Evolutionary conservation across 1,284 basidiomycete species (phyloP).

Genomic region (Neotropicomus parvogracilis): DNA sequence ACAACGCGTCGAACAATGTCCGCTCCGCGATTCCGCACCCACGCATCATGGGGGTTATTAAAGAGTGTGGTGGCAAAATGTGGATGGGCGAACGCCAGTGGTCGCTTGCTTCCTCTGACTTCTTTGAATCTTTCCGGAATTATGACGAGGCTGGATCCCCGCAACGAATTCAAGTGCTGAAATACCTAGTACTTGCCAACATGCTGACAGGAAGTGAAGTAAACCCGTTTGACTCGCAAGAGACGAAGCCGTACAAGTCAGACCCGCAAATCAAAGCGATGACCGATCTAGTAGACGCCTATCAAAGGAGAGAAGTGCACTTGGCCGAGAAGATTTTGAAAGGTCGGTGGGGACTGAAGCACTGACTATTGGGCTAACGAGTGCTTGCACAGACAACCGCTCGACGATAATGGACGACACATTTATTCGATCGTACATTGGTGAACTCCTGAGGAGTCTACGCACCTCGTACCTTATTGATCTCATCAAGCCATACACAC

Average conservation of each 20-base stretch:
- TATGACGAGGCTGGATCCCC: slow-evolving; percentile 98
- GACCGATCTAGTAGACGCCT: slow-evolving; percentile 95
- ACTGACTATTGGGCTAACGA: neutral
- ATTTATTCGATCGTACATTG: slow-evolving; percentile 92
- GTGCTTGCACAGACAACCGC: slow-evolving; percentile 66
- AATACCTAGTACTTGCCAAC: slow-evolving; percentile 96
- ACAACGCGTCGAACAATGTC: slow-evolving; percentile 90
- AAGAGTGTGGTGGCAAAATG: slow-evolving; percentile 99
- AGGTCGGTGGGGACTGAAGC: slow-evolving; percentile 47
- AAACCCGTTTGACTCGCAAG: slow-evolving; percentile 99
- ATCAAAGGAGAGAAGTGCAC: slow-evolving; percentile 94
- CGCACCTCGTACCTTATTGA: slow-evolving; percentile 97
- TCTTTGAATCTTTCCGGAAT: slow-evolving; percentile 98
- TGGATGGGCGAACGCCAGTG: slow-evolving; percentile 99
- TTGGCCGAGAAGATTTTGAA: slow-evolving; percentile 91
- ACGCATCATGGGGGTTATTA: slow-evolving; percentile 97
- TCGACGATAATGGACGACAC: slow-evolving; percentile 92
- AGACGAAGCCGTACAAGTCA: slow-evolving; percentile 99
- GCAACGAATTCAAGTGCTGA: slow-evolving; percentile 95
- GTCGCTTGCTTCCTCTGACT: slow-evolving; percentile 95
- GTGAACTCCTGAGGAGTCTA: slow-evolving; percentile 89
- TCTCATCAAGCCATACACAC: slow-evolving; percentile 94
- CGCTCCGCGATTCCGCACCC: slow-evolving; percentile 98
- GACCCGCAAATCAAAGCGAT: slow-evolving; percentile 97
- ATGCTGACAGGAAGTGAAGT: slow-evolving; percentile 99